These are phyloP conservation scores for Rhodotorula paludigena DNA, from an alignment of 768 basidiomycete species.

Conservation along the genomic window DNA sequence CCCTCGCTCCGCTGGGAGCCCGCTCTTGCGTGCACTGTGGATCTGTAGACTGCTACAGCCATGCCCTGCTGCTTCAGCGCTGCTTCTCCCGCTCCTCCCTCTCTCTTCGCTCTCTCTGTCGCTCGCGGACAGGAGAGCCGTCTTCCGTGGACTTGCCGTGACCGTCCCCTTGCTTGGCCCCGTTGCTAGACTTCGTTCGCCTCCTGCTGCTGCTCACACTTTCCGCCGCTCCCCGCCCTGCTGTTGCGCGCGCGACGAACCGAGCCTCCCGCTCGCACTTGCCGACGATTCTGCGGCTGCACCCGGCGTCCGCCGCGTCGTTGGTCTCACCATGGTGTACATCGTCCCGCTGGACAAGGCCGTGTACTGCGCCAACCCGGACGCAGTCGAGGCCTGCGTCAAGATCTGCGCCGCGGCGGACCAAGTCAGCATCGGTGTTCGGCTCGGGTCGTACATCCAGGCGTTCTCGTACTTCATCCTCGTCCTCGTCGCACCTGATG, in stretches of 20 bases:
- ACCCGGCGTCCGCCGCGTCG: no score
- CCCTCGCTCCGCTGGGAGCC: no score
- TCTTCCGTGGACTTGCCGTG: background rate
- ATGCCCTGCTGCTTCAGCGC: no score
- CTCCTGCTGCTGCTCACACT: background rate
- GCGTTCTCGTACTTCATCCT: conserved; percentile 27
- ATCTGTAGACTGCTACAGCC: no score
- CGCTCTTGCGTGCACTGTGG: no score
- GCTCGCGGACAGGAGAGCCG: background rate
- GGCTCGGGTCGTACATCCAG: conserved; percentile 22
- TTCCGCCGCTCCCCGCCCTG: no score
- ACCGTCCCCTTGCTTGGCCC: background rate
- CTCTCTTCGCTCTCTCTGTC: no score
- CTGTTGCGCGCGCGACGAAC: no score
- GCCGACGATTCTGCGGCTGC: no score
- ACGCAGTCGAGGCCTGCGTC: conserved; percentile 10
- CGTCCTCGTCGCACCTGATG: conserved; percentile 27
- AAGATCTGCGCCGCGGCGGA: conserved; percentile 25
- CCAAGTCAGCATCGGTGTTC: conserved; percentile 16
- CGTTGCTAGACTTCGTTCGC: background rate
- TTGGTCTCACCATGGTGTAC: conserved; percentile 4
- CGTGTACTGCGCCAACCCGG: conserved; percentile 31
- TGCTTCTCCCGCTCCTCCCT: no score
- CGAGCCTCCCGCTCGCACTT: no score
- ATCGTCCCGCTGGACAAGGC: conserved; percentile 18